phyloP scores from a whole-genome alignment of 768 basidiomycete species.

The Saitozyma sp. region DNA sequence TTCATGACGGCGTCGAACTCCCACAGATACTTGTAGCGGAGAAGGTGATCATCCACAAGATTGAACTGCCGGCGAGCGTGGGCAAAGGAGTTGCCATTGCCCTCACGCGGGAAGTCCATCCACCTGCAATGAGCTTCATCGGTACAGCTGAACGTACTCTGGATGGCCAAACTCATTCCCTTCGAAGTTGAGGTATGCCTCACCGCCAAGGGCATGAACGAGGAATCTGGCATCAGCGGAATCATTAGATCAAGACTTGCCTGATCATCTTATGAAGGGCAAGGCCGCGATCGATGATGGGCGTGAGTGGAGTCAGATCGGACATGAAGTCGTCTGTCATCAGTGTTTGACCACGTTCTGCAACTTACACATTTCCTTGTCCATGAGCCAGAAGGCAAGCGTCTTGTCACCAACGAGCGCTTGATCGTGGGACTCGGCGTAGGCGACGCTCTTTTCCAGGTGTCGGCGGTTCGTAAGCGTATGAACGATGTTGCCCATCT shows the following conservation, averaged over 20 bases:
- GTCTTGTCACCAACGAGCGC: constrained; percentile 99
- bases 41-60: constrained; percentile 75
- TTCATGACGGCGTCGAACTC: constrained; percentile 95
- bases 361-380: constrained; percentile 96
- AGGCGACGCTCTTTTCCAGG: constrained; percentile 86
- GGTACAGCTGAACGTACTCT: constrained; percentile 60
- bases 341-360: background rate
- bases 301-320: constrained; percentile 75
- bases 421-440: constrained; percentile 96
- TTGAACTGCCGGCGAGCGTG: constrained; percentile 98
- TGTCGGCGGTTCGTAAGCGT: constrained; percentile 87
- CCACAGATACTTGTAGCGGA: constrained; percentile 93
- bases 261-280: constrained; percentile 97
- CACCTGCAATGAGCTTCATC: constrained; percentile 57
- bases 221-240: constrained; percentile 62
- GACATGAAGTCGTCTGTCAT: constrained; percentile 87
- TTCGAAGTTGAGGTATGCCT: constrained; percentile 97
- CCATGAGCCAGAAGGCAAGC: constrained; percentile 98
- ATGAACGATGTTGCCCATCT: constrained; percentile 79
- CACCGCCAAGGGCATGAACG: constrained; percentile 89
- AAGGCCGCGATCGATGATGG: constrained; percentile 81
- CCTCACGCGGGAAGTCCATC: constrained; percentile 98
- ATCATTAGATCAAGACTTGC: constrained; percentile 56
- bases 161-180: constrained; percentile 99
- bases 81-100: constrained; percentile 93